Conservation (phyloP, 2,329 filamentous ascomycete species). For the Pyrenophora graminea region DNA sequence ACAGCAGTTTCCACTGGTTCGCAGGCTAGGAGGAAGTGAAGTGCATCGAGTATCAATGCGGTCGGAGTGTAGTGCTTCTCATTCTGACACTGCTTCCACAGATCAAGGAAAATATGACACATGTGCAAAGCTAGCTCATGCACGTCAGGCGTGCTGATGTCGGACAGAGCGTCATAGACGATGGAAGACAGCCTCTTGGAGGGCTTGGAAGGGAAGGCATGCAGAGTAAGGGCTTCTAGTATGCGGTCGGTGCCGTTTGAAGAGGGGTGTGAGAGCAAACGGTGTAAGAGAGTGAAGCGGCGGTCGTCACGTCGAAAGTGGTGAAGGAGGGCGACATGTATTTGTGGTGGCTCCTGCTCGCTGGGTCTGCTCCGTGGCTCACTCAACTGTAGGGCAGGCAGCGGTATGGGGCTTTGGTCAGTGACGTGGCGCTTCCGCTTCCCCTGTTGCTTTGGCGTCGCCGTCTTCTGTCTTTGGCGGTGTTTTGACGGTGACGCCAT, state of each 20-base stretch:
- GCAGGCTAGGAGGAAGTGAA: constrained; percentile 66
- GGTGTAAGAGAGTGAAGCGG: constrained; percentile 57
- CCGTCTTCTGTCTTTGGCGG: constrained; percentile 53
- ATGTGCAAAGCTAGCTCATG: constrained; percentile 66
- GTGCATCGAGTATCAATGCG: constrained; percentile 65
- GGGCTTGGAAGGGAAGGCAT: constrained; percentile 64
- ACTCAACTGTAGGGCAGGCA: constrained; percentile 56
- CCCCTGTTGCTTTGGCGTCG: constrained; percentile 64
- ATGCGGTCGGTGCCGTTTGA: constrained; percentile 62
- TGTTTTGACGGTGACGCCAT: constrained; percentile 60
- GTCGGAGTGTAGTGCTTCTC: constrained; percentile 68
- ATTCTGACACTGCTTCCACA: constrained; percentile 70
- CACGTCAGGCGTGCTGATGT: constrained; percentile 55
- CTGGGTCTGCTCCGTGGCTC: constrained; percentile 48
- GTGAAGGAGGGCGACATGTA: constrained; percentile 42
- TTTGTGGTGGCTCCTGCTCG: constrained; percentile 25
- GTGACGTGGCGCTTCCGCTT: constrained; percentile 69
- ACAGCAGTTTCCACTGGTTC: constrained; percentile 64
- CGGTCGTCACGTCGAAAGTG: constrained; percentile 45
- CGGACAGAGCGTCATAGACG: constrained; percentile 69
- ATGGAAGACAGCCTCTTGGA: constrained; percentile 64
- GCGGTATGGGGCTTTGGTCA: constrained; percentile 67
- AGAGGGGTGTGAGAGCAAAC: constrained; percentile 66
- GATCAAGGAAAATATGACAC: constrained; percentile 63
- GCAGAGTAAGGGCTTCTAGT: constrained; percentile 69